Evolutionary conservation across 768 basidiomycete species (phyloP).

Genomic region (Serpula lacrymans): DNA sequence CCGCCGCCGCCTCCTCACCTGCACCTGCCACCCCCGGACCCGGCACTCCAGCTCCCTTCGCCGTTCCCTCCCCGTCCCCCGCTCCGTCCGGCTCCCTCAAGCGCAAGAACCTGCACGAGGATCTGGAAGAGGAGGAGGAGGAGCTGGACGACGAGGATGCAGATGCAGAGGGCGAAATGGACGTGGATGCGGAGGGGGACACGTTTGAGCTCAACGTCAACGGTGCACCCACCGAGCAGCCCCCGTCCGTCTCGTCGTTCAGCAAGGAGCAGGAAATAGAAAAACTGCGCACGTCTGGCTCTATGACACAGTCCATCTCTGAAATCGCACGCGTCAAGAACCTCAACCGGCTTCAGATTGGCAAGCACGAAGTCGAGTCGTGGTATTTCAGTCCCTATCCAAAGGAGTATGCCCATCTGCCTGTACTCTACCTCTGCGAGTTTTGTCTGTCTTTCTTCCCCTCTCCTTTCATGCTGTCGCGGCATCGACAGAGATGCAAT

Average conservation of each 20-base stretch:
- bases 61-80: constrained; percentile 56
- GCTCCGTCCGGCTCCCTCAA: constrained; percentile 53
- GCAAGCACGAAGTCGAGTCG: constrained; percentile 95
- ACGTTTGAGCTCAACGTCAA: constrained; percentile 61
- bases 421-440: constrained; percentile 96
- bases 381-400: constrained; percentile 99
- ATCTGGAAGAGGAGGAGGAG: constrained; percentile 58
- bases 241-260: constrained; percentile 60
- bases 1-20: constrained; percentile 58
- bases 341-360: constrained; percentile 93
- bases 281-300: constrained; percentile 94
- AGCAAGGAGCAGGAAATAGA: constrained; percentile 99
- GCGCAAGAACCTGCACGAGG: constrained; percentile 64
- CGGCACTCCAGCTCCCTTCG: constrained; percentile 29
- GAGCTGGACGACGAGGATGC: constrained; percentile 46
- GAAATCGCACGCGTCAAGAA: constrained; percentile 99
- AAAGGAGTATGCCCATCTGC: constrained; percentile 94
- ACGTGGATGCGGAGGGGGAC: constrained; percentile 62
- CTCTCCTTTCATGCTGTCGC: constrained; percentile 83
- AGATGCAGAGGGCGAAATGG: constrained; percentile 58
- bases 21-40: constrained; percentile 46
- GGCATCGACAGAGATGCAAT: constrained; percentile 89
- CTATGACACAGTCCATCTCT: constrained; percentile 98
- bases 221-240: constrained; percentile 42
- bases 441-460: constrained; percentile 95